Percentiles rank a stretch among this genome's conserved stretches.
Evolutionary conservation across 2,329 filamentous ascomycete genomes (phyloP).

Genomic region (Colletotrichum sublineola): DNA sequence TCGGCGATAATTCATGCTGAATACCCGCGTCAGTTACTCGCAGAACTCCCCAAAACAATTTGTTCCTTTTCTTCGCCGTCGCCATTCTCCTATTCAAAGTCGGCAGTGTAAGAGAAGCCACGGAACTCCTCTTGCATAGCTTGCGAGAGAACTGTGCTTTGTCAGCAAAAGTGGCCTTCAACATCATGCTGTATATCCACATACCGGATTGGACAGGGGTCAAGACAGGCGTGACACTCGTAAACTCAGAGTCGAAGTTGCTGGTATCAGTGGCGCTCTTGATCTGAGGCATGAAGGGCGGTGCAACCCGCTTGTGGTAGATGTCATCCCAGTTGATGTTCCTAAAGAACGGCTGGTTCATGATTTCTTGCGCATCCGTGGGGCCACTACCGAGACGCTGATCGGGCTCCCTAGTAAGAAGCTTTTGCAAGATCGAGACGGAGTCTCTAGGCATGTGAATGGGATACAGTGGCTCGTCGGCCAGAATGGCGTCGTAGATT

Average conservation of each 20-base stretch:
- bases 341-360: conserved; percentile 98
- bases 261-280: conserved; percentile 97
- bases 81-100: conserved; percentile 74
- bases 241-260: conserved; percentile 99
- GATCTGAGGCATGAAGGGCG: conserved; percentile 91
- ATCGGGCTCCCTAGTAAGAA: conserved; percentile 95
- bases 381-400: conserved; percentile 92
- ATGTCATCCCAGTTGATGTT: conserved; percentile 99
- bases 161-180: conserved; percentile 21
- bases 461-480: conserved; percentile 96
- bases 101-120: conserved; percentile 96
- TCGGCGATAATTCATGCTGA: conserved; percentile 4
- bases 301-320: conserved; percentile 91
- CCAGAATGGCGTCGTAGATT: conserved; percentile 98
- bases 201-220: conserved; percentile 97
- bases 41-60: conserved; percentile 1
- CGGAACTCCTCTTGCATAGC: conserved; percentile 99
- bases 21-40: conserved; percentile 8
- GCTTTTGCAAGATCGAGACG: conserved; percentile 96
- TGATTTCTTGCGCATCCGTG: conserved; percentile 97
- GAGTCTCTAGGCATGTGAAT: conserved; percentile 99
- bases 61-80: conserved; percentile 1
- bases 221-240: conserved; percentile 95
- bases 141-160: conserved; percentile 84
- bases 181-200: conserved; percentile 51